Percentiles rank a stretch among this genome's conserved stretches.
Conservation (phyloP, 495 filamentous ascomycete genomes). For the Xylaria bambusicola region DNA sequence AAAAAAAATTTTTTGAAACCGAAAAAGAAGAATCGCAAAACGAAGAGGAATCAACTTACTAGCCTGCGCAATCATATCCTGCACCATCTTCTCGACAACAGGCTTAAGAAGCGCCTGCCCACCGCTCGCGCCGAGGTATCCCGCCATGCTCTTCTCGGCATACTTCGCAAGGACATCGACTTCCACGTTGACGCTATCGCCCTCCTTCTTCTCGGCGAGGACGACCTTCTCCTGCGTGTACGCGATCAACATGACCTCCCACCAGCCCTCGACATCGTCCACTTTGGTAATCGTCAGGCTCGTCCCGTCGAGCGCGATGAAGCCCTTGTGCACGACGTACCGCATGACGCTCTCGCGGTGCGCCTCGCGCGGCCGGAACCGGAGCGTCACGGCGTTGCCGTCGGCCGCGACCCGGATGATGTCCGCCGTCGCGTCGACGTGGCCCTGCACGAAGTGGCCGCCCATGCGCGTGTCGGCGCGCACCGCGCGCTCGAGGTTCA, state of each 20-base stretch:
- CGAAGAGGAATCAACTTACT: conserved; percentile 2
- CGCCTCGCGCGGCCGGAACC: conserved; percentile 70
- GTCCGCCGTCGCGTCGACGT: conserved; percentile 84
- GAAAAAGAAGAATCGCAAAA: too few species aligned
- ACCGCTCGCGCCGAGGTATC: conserved; percentile 61
- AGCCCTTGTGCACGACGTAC: conserved; percentile 96
- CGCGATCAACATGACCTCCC: conserved; percentile 98
- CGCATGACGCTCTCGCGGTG: conserved; percentile 56
- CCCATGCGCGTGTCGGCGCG: conserved; percentile 87
- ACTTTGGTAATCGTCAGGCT: conserved; percentile 91
- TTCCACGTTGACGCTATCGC: conserved; percentile 92
- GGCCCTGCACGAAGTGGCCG: conserved; percentile 84
- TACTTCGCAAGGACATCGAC: conserved; percentile 99
- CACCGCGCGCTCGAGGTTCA: conserved; percentile 94
- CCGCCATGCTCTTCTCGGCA: conserved; percentile 88
- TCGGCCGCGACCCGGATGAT: conserved; percentile 72
- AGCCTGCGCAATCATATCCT: conserved; percentile 73
- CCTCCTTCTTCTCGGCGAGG: conserved; percentile 74
- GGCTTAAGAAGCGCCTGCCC: conserved; percentile 52
- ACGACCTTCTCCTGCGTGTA: conserved; percentile 96
- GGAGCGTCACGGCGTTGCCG: conserved; percentile 82
- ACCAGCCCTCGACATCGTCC: conserved; percentile 76
- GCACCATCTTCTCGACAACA: conserved; percentile 82
- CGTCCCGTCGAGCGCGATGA: conserved; percentile 92
- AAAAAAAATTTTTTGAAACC: too few species aligned